Base-by-base conservation (phyloP, 352 stramenopile genomes). In the Phytophthora sp. region DNA sequence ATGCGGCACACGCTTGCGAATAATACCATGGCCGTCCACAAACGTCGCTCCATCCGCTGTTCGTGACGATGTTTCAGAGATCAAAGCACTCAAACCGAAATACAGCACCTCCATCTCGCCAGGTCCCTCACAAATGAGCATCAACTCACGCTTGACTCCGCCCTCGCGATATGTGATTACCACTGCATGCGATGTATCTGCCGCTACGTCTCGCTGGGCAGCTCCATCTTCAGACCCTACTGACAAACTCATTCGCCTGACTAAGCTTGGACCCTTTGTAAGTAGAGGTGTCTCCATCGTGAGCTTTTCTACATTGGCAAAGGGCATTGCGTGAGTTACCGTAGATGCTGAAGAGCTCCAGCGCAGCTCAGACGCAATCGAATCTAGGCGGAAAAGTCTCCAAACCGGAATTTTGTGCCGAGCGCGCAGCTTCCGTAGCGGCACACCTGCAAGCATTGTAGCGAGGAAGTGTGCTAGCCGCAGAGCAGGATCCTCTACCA, bases 71-170 rank as follows among this genome's bases (percentile, higher is more conserved):
- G 67, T 74, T 56, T 92, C 82, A 0, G 43, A 54, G 53, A 88
- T 57, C 26, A 92, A 48, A 37, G 79, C 74, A 17, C 63, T 64
- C 34, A 92, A 51, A 5, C 78, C 79, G 61, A 83, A 84, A 45
- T 68, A 60, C 24, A 92, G 64, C 17, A 82, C 79, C 18, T 88
- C 64, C 54, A 79, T 82, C 51, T 89, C 82, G 37, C 72, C 81
- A 23, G 72, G 48, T n/a, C 76, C 80, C 44, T 92, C 82, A 28
- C 78, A 88, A 18, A 89, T 70, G 18, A 92, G 61, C 13, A 89
- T 79, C 28, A 92, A 59, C 46, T 89, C 82, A 5, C 43, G 52
- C 2, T 34, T 56, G 11, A 46, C 51, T 8, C 28, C 50, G 18
- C 52, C 37, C 58, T 78, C 66, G 15, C 30, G 39, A 63, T 87